Evolutionary conservation across 148 eudicot species (phyloP).

Genomic region (Fagopyrum esculentum): DNA sequence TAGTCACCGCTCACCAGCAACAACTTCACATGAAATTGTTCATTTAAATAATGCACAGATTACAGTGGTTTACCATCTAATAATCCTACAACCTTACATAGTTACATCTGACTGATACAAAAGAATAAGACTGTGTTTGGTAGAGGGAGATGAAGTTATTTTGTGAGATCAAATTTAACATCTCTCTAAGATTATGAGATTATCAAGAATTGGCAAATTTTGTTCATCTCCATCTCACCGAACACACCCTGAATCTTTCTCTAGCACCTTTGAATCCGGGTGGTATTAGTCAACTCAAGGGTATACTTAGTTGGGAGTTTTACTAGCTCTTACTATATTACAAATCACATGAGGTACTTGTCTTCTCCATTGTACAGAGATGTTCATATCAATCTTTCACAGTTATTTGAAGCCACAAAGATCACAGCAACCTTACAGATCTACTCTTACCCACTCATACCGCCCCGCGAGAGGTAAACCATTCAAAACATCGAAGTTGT

Average conservation of each 20-base stretch:
- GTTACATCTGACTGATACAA: not conserved
- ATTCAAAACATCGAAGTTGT: constrained; percentile 66
- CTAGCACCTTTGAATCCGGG: not conserved
- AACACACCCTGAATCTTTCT: not conserved
- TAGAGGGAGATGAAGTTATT: too few relatives aligned
- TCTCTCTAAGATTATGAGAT: too few relatives aligned
- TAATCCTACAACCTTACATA: not conserved
- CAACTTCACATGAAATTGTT: constrained; percentile 3
- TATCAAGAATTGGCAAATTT: too few relatives aligned
- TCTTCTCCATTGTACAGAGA: not conserved
- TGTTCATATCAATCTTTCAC: not conserved
- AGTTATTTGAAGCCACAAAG: not conserved
- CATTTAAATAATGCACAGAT: not conserved
- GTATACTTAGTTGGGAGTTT: constrained; percentile 13
- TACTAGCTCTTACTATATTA: constrained; percentile 1
- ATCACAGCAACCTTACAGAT: constrained; percentile 19
- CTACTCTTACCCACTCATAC: constrained; percentile 73
- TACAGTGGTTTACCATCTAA: constrained; percentile 8
- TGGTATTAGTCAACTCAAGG: constrained; percentile 7
- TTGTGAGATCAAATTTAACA: too few relatives aligned
- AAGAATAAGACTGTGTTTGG: too few relatives aligned
- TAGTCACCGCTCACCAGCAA: not conserved
- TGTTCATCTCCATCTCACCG: too few relatives aligned
- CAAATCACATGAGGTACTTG: constrained; percentile 7
- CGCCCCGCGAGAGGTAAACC: constrained; percentile 77